These are phyloP conservation scores for Coleophoma eucalyptorum DNA, from an alignment of 2,329 filamentous ascomycete genomes.

Conservation along the genomic window DNA sequence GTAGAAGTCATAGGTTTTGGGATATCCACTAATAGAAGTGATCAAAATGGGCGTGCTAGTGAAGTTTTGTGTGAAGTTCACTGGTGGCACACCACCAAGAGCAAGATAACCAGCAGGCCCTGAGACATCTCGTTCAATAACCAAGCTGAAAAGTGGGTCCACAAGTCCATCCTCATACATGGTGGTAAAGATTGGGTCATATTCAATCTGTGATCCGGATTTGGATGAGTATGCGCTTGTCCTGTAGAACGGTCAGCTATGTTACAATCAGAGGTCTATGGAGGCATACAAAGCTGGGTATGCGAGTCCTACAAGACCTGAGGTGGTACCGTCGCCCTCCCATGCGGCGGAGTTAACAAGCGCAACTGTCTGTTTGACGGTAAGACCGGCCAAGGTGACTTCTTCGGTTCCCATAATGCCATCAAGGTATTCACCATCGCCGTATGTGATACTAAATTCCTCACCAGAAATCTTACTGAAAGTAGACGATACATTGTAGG, in stretches of 20 bases:
- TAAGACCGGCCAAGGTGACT: conserved; percentile 41
- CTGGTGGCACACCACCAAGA: conserved; percentile 44
- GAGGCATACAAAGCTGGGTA: conserved; percentile 35
- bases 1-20: conserved; percentile 14
- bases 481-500: conserved; percentile 19
- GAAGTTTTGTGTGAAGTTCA: conserved; percentile 22
- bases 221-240: conserved; percentile 21
- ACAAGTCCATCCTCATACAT: conserved; percentile 40
- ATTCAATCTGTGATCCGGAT: conserved; percentile 26
- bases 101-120: conserved; percentile 39
- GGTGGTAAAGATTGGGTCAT: conserved; percentile 44
- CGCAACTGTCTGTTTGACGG: conserved; percentile 40
- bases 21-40: conserved; percentile 1
- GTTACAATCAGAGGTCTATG: not conserved
- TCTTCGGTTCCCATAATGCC: conserved; percentile 35
- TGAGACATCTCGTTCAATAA: conserved; percentile 31
- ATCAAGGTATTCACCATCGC: conserved; percentile 35
- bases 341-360: conserved; percentile 38
- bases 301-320: conserved; percentile 45
- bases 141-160: conserved; percentile 43
- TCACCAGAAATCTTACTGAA: conserved; percentile 32
- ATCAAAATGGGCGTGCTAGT: conserved; percentile 13
- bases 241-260: not conserved
- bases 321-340: conserved; percentile 38
- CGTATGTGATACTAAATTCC: conserved; percentile 39